Percentiles rank a stretch among this genome's conserved stretches.
Conservation (phyloP, 2,329 filamentous ascomycete genomes). For the Achaetomium macrosporum region DNA sequence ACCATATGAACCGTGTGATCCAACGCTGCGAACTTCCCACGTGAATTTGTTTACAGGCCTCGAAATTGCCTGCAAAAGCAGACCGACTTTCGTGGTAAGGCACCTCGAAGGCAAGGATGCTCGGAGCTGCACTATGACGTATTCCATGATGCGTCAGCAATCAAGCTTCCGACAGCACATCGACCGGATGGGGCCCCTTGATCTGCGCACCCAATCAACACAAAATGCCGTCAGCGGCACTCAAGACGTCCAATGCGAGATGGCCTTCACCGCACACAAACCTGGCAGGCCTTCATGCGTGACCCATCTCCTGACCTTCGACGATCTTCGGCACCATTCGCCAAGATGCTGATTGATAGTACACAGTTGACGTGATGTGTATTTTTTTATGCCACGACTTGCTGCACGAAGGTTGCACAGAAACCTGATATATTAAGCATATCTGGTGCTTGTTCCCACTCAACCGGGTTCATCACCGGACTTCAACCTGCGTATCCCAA, state of each 20-base stretch:
- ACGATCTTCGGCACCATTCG: background rate
- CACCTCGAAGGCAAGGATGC: no score
- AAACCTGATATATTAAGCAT: background rate
- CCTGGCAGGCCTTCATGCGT: background rate
- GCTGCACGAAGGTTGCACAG: background rate
- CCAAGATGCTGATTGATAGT: background rate
- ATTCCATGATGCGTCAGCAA: no score
- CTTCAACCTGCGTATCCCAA: no score
- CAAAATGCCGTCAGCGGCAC: conserved; percentile 4
- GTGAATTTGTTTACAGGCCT: no score
- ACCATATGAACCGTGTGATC: no score
- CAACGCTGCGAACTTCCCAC: no score
- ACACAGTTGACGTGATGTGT: background rate
- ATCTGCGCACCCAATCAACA: background rate
- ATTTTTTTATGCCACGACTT: background rate
- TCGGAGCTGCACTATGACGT: no score
- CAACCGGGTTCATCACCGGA: no score
- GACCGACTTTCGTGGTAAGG: no score
- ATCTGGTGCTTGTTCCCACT: no score
- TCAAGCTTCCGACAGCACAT: no score
- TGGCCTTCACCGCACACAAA: background rate
- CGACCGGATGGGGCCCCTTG: background rate
- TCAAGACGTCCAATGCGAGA: background rate
- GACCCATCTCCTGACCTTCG: background rate
- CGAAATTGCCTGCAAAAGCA: no score